Evolutionary conservation across 78 protist genomes (phyloP), one percentile per base, ranked within the genome.

Genomic region (Tieghemostelium lacteum): DNA sequence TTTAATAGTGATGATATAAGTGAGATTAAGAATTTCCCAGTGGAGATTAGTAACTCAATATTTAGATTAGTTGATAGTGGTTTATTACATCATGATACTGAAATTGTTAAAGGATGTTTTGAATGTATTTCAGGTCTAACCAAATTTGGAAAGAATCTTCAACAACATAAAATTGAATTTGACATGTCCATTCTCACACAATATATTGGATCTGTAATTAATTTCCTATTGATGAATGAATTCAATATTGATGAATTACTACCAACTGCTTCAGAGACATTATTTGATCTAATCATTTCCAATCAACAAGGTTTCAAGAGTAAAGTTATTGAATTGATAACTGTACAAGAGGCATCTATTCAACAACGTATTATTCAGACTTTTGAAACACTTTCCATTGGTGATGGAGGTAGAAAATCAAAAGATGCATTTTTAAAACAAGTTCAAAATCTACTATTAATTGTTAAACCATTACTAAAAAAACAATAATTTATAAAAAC

Each of bases 181-280:
- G 88, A 78, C 54, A 36, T 31, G 5, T 29, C 57, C 16, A 33
- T 78, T 19, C 19, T 60, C 28, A 60, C 52, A 37, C 67, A 69
- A 58, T 45, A 63, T 22, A 54, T 83, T 55, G 91, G 91, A 26
- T 66, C 91, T 2, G 75, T 83, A 3, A 39, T 83, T 45, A 83
- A 83, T 63, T 83, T 83, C 55, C 42, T 83, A 16, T 39, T 83
- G 5, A 24, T 83, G 0, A 70, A 69, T 54, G 91, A 83, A 31
- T 83, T 83, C n/a, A 83, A 83, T 39, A 63, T 83, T 22, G 91
- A 83, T 69, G 78, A 83, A n/a, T 42, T 83, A 16, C 31, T 83
- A 12, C 26, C 64, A 14, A 2, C 12, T 28, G 77, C 91, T 0
- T 83, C 91, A 17, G 65, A 49, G 24, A 75, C 91, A 20, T 33